Conservation (phyloP, 257 asterid genomes). For the Nicotiana otophora region DNA sequence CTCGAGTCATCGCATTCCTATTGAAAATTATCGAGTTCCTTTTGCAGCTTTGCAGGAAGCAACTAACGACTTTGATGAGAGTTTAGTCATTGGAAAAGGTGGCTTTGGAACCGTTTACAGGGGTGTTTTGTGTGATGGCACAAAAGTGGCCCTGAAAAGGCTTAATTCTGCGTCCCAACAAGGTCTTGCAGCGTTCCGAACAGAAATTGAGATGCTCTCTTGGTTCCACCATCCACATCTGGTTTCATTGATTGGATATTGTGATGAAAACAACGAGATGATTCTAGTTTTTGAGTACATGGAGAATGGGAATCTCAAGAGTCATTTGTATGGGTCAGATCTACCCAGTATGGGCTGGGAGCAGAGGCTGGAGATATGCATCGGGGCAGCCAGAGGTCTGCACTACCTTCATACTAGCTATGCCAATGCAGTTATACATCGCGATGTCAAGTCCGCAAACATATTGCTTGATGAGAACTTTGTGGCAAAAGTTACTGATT, state of each 20-base stretch:
- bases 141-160: conserved; percentile 18
- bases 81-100: not conserved
- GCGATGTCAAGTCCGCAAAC: conserved; percentile 1
- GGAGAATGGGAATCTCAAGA: not conserved
- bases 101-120: conserved; percentile 16
- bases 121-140: conserved; percentile 12
- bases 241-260: not conserved
- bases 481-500: not conserved
- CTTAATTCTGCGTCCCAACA: not conserved
- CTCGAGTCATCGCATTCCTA: not conserved
- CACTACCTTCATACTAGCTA: not conserved
- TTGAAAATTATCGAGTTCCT: not conserved
- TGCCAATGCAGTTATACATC: not conserved
- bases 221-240: not conserved
- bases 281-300: not conserved
- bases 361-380: conserved; percentile 7
- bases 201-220: not conserved
- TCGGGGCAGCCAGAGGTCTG: conserved; percentile 7
- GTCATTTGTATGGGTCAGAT: not conserved
- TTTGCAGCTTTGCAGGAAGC: not conserved
- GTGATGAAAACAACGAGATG: not conserved
- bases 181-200: not conserved
- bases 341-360: not conserved
- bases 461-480: conserved; percentile 3
- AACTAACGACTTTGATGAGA: not conserved